Evolutionary conservation across 192 early-diverging fungal species (phyloP), one percentile per base, ranked within the genome.

Genomic region (Podila verticillata): DNA sequence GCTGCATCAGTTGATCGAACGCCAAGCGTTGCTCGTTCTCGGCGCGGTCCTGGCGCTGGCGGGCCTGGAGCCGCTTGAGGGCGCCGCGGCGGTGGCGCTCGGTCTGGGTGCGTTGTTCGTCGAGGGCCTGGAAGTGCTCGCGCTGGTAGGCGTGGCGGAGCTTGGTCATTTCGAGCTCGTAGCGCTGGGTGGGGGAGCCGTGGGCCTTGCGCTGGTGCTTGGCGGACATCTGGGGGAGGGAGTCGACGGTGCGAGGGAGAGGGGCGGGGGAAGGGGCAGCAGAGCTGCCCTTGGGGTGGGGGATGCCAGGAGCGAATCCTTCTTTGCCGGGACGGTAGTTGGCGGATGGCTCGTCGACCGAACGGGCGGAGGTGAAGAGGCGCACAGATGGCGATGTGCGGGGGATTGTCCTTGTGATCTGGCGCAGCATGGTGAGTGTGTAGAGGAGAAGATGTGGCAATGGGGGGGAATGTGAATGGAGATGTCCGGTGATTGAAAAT

Each of bases 221-320:
- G 60, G 67, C 57, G n/a, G 77, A 80, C 77, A 80, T 80, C 28
- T 80, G 54, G 28, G 77, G 77, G 7, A 80, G 65, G 1, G 69
- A 72, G 26, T 68, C 77, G 12, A 68, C 65, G 1, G 77, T 72
- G 39, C 77, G 77, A 8, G 77, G 77, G 32, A 65, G 61, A 64
- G 77, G 68, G 58, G 69, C 35, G n/a, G 77, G 77, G 32, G 28
- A 20, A 6, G 77, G 77, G 4, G 77, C 61, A 20, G 77, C 20
- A 15, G 77, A 72, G 66, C 51, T 68, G 39, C 77, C 77, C 20
- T 70, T 70, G 36, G 77, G 77, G 49, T 80, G 77, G 4, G 77
- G 77, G 64, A 80, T 80, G 28, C 77, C 77, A 56, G 77, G 70
- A 15, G 77, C 77, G 35, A 72, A 80, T 29, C 77, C 77, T 57